These are phyloP conservation scores for Phascolomyces articulosus DNA, from an alignment of 371 early-diverging fungal genomes.

Conservation along the genomic window DNA sequence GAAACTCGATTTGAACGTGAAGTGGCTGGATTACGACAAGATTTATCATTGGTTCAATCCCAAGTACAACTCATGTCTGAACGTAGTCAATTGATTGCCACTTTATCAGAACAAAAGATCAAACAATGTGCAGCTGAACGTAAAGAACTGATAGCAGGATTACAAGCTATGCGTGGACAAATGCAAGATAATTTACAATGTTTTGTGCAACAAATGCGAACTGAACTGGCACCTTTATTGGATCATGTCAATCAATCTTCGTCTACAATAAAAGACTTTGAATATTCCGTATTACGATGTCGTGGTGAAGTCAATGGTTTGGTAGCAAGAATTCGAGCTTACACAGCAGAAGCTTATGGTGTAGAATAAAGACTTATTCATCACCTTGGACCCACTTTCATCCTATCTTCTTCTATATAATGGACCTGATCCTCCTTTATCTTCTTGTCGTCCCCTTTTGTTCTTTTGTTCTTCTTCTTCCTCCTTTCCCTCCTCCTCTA, in stretches of 20 bases:
- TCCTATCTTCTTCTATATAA: neutral
- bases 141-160: slow-evolving; percentile 3
- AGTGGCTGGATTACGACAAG: slow-evolving; percentile 25
- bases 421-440: neutral
- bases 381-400: no score
- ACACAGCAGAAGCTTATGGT: slow-evolving; percentile 36
- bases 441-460: no score
- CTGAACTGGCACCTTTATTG: slow-evolving; percentile 24
- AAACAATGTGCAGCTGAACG: slow-evolving; percentile 12
- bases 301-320: slow-evolving; percentile 45
- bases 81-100: slow-evolving; percentile 12
- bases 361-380: slow-evolving; percentile 12
- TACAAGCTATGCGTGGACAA: slow-evolving; percentile 11
- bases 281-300: slow-evolving; percentile 33
- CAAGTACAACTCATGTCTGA: slow-evolving; percentile 29
- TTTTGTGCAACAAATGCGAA: slow-evolving; percentile 27
- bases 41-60: slow-evolving; percentile 20
- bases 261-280: slow-evolving; percentile 24
- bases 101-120: slow-evolving; percentile 11
- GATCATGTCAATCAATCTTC: slow-evolving; percentile 17
- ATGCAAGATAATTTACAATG: slow-evolving; percentile 25
- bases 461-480: neutral
- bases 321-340: slow-evolving; percentile 38
- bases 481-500: neutral
- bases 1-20: slow-evolving; percentile 33